These are phyloP conservation scores for Gynochthodes officinalis DNA, from an alignment of 257 asterid species.

Conservation along the genomic window DNA sequence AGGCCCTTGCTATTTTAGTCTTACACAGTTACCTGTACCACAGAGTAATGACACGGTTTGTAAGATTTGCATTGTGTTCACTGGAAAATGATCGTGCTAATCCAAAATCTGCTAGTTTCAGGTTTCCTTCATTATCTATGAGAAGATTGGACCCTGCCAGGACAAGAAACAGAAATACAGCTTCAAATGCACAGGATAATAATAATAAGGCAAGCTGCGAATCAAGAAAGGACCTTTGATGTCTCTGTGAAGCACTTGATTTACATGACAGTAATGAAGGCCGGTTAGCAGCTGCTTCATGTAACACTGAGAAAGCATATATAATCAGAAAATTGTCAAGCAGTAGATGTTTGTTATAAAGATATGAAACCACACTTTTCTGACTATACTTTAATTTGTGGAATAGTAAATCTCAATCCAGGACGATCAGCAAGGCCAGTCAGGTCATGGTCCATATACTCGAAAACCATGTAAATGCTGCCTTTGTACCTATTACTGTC, in stretches of 20 bases:
- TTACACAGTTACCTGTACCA: constrained; percentile 76
- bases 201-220: constrained; percentile 10
- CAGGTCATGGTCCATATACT: constrained; percentile 96
- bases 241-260: constrained; percentile 97
- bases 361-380: not conserved
- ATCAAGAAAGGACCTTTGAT: constrained; percentile 63
- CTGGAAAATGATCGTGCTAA: constrained; percentile 82
- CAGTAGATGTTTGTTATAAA: constrained; percentile 17
- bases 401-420: constrained; percentile 84
- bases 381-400: constrained; percentile 79
- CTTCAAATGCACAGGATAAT: constrained; percentile 9
- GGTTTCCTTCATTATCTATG: constrained; percentile 89
- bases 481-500: constrained; percentile 85
- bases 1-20: not conserved
- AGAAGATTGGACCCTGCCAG: constrained; percentile 91
- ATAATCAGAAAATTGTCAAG: constrained; percentile 23
- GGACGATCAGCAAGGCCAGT: constrained; percentile 98
- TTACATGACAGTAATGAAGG: constrained; percentile 87
- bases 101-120: constrained; percentile 97
- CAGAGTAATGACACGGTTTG: constrained; percentile 91
- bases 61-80: constrained; percentile 79
- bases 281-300: constrained; percentile 96
- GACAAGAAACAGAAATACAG: constrained; percentile 12
- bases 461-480: constrained; percentile 91
- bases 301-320: constrained; percentile 63